Evolutionary conservation across 2,329 filamentous ascomycete species (phyloP), one percentile per base, ranked within the genome.

Genomic region (Fusarium domesticum): DNA sequence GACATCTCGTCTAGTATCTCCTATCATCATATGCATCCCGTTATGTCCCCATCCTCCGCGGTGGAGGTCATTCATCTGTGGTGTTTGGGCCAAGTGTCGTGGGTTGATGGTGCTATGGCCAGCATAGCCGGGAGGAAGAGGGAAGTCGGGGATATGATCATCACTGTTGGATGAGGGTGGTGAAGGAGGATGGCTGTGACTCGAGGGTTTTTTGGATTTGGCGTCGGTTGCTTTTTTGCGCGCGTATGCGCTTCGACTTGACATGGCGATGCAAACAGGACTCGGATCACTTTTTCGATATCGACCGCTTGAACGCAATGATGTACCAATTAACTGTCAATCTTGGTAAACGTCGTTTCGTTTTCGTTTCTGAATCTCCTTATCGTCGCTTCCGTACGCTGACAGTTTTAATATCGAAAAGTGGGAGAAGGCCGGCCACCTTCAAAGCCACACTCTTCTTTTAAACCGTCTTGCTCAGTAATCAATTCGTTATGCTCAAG

Each of bases 181-280:
- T 2, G 72, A 72, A 43, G 66, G 65, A 15, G 67, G 62, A 7
- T 69, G 64, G 25, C 56, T 15, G 18, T 45, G 40, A 23, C 20
- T 49, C 12, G 25, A 16, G 8, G 32, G 18, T 15, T 68, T 68
- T 28, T 56, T 64, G 3, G 61, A 51, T 41, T 70, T 73, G 18
- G 70, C 66, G 45, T 80, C 73, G 0, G 72, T 76, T 51, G 76
- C 78, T 66, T 78, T 80, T 61, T 80, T 80, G 57, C 78, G 75
- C 59, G 78, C 77, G 53, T 77, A 71, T 23, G 77, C 78, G 62
- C 77, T 80, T 43, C 78, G 69, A 47, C 76, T 77, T 6, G 78
- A 81, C 78, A 81, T 81, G 49, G 36, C 30, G 36, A 46, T 15
- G 14, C 12, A 17, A 18, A n/a, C n/a, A n/a, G n/a, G n/a, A n/a